These are phyloP conservation scores for Lipomyces yamanashiensis DNA, from an alignment of 805 yeast species.

Conservation along the genomic window DNA sequence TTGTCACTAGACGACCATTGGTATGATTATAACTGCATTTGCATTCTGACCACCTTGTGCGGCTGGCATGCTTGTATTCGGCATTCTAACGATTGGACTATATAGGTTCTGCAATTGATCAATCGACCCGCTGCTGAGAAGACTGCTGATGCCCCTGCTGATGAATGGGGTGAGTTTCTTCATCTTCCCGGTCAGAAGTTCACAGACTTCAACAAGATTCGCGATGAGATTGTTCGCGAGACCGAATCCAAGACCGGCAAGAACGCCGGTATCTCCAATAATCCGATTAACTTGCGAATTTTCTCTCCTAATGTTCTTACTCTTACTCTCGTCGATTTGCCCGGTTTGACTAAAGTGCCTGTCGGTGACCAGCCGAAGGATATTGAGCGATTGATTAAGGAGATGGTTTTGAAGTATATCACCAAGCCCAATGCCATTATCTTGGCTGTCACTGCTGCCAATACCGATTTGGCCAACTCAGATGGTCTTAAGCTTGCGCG, in stretches of 20 bases:
- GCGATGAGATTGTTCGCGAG: conserved; percentile 88
- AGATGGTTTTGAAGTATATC: conserved; percentile 88
- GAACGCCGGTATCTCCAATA: conserved; percentile 83
- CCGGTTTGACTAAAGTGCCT: conserved; percentile 97
- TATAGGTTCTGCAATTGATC: conserved; percentile 63
- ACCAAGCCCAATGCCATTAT: conserved; percentile 95
- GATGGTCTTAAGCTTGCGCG: conserved; percentile 96
- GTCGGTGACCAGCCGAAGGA: conserved; percentile 99
- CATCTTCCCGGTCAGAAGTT: conserved; percentile 89
- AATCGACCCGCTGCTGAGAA: conserved; percentile 55
- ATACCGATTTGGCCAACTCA: conserved; percentile 94
- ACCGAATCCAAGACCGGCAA: conserved; percentile 79
- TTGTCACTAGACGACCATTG: conserved; percentile 87
- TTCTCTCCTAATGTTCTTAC: conserved; percentile 94
- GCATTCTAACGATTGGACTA: conserved; percentile 1
- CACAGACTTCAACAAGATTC: conserved; percentile 84
- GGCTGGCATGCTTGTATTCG: background rate
- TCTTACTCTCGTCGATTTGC: conserved; percentile 91
- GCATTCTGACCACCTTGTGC: background rate
- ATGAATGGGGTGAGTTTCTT: conserved; percentile 97
- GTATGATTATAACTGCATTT: conserved; percentile 39
- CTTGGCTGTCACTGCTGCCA: conserved; percentile 92
- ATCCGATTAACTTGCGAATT: conserved; percentile 90
- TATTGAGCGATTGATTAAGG: conserved; percentile 91
- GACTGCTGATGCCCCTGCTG: conserved; percentile 37